Base-by-base conservation (phyloP, 495 filamentous ascomycete genomes). In the Niebla homalea region DNA sequence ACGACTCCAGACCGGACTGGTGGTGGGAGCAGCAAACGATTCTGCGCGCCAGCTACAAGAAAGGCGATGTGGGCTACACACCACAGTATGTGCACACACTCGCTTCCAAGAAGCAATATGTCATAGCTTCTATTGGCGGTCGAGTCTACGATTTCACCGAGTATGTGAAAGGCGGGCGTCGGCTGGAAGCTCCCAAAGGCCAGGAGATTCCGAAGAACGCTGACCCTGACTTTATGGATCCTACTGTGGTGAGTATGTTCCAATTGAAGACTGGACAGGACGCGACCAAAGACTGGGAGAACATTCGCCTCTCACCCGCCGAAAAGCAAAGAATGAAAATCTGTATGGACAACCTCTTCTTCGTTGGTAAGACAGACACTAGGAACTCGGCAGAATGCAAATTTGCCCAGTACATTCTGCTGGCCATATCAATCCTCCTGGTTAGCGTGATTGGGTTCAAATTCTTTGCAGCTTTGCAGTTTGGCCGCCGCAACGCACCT, bases 301-400 rank as follows among this genome's bases (percentile, higher is more conserved):
- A 75, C 12, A 71, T 95, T 12, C 56, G 58, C 15, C 67, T 96
- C 25, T 66, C 72, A 56, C 21, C 63, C 1, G 67, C 53, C 1
- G 52, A 78, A 54, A 80, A 81, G 50, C 54, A 60, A 18, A 69
- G 77, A 26, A 93, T 94, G 89, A 74, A 85, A 59, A 65, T 81
- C 4, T 99, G 92, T 61, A 74, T 99, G 46, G 82, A 95, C 66
- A 94, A 95, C 51, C 77, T 99, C 25, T 99, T 99, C 74, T 94
- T 92, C 59, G 78, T 95, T 40, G 92, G 90, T 37, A 83, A 89
- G 53, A 72, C 93, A 19, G 92, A 99, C 63, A 97, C 92, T 18
- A 76, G 92, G 67, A 88, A 89, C 62, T 95, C 89, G 3, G 64
- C 79, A 20, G 75, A 78, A 53, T 99, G 92, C 70, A 72, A 80